Evolutionary conservation across 169 alveolate genomes (phyloP), one percentile per base, ranked within the genome.

Genomic region (Plasmodium yoelii): DNA sequence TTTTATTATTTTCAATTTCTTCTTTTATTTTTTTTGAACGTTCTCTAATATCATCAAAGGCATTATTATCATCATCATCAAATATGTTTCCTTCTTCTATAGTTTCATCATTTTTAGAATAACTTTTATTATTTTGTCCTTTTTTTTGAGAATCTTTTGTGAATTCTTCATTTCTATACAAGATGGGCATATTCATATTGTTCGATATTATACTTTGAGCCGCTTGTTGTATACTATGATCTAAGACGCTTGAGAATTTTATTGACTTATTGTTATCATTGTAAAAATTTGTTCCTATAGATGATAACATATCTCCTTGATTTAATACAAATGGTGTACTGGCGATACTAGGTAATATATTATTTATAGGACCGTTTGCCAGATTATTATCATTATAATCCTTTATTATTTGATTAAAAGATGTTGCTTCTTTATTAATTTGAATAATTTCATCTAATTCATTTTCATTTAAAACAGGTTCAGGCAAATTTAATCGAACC

Each of bases 391-490:
- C 77, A 63, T 77, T 77, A 5, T 77, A 67, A 15, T 77, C 88
- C 65, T 77, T 47, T 7, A 77, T 77, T 63, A 77, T 77, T 63
- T 77, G 34, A 51, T 77, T 77, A 57, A 63, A 77, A n/a, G 88
- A 63, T 22, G 57, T 24, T 49, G 88, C 88, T 64, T 77, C 88
- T 77, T 77, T 77, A 19, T 77, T 77, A 15, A 77, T 77, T 77
- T 77, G 88, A 22, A 77, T 77, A 26, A 77, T 77, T 64, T 77
- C 88, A 28, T 77, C 88, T 57, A 77, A 63, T 64, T 77, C 88
- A 64, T 64, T 77, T 77, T 77, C 88, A 42, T 77, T 77, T 51
- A 77, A 64, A 39, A 77, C 65, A 0, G 88, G 88, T 46, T 77
- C 88, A 4, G 88, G 88, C 53, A 77, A 44, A 77, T 77, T 61